Base-by-base conservation (phyloP, 2,329 filamentous ascomycete genomes). In the Sporothrix variecibatus region DNA sequence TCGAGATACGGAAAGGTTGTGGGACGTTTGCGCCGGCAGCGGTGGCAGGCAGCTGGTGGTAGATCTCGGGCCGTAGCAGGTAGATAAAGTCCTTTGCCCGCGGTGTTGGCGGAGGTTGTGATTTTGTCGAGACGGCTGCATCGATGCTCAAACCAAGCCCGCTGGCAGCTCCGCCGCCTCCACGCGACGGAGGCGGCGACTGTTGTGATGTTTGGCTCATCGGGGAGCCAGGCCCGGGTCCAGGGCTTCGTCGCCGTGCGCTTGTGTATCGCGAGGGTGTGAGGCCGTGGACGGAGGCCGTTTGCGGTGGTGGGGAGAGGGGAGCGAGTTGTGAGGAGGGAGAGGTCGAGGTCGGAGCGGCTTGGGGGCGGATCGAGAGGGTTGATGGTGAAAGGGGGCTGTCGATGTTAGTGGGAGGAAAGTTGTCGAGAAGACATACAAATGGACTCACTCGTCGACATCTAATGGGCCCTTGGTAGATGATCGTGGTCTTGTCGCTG, bases 391-490 rank as follows among this genome's bases (percentile, higher is more conserved):
- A 78, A 8, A 31, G 43, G 26, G 49, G 53, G n/a, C 40, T 73
- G 56, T 64, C 15, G 15, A 53, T 40, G 34, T 73, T 49, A 75
- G 74, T 34, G 62, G 69, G 40, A 23, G 12, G n/a, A 23, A 12
- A 15, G 40, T 2, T n/a, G 58, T 38, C 56, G 72, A 64, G 67
- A 64, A 73, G 26, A 1, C 4, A 20, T 49, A 15, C 15, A 49
- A 49, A 49, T 20, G 15, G 20, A 82, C 90, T 83, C 86, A 95
- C 92, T 95, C 92, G 76, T 91, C 89, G 76, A 85, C 84, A 79
- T 96, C 94, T 26, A 97, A 85, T 3, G 94, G 94, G 0, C 93
- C 94, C 81, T 91, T 93, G 4, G 94, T 96, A 62, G 91, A 88
- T 58, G 91, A 90, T 70, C 92, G 86, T 9, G 91, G 88, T 62